Conservation (phyloP, 2,329 filamentous ascomycete genomes). For the Knufia fluminis region DNA sequence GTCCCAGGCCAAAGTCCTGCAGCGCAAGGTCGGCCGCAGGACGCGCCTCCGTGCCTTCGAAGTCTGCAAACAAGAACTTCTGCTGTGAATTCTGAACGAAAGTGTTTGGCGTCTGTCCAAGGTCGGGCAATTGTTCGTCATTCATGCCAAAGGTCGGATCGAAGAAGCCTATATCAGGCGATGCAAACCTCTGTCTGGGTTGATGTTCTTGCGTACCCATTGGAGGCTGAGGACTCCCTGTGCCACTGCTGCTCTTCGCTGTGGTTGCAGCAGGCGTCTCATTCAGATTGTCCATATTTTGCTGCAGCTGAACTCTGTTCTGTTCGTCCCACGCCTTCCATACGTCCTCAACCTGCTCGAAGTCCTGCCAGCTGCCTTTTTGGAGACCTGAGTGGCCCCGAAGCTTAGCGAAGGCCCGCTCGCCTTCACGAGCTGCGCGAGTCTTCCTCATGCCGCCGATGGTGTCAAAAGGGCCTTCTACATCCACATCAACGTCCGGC, state of each 20-base stretch:
- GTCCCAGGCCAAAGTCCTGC: neutral
- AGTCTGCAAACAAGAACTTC: neutral
- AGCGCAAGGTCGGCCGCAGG: too few relatives aligned
- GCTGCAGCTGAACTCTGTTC: constrained; percentile 1
- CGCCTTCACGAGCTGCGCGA: neutral
- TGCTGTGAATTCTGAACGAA: neutral
- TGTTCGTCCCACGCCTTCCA: constrained; percentile 4
- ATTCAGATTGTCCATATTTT: constrained; percentile 4
- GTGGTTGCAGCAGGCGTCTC: neutral
- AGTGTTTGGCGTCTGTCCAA: neutral
- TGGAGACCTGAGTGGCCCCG: neutral
- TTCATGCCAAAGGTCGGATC: neutral
- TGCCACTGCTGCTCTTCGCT: neutral
- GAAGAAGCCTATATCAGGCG: constrained; percentile 5
- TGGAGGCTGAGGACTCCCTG: neutral
- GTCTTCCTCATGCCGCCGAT: neutral
- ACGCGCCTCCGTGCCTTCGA: neutral
- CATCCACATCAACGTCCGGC: neutral
- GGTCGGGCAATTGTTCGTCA: neutral
- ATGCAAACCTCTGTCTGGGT: neutral
- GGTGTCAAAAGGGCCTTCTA: neutral
- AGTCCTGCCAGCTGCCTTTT: neutral
- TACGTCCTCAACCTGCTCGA: constrained; percentile 3
- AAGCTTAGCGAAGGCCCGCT: neutral
- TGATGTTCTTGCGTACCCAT: neutral